phyloP scores from a whole-genome alignment of 2,329 filamentous ascomycete species.

The Scedosporium apiospermum region DNA sequence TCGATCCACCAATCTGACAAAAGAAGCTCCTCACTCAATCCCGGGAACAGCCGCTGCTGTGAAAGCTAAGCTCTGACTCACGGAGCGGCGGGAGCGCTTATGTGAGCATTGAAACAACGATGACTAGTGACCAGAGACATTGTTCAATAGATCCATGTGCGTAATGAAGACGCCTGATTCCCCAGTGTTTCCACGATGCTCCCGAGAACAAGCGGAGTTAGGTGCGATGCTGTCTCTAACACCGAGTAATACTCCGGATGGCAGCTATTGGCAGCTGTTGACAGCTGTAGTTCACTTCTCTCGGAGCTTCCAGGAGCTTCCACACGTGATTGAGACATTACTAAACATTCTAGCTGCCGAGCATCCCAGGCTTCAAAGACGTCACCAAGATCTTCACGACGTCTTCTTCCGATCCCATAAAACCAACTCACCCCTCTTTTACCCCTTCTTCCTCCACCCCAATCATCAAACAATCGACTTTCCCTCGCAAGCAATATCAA shows the following conservation, averaged over 20 bases:
- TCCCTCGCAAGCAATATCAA: neutral
- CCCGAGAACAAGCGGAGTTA: neutral
- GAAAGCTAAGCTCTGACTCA: too few relatives aligned
- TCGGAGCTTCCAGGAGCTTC: constrained; percentile 4
- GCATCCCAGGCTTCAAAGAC: neutral
- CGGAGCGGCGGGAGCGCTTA: too few relatives aligned
- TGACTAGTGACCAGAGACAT: too few relatives aligned
- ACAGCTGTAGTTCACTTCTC: neutral
- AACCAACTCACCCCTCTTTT: neutral
- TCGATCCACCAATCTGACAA: too few relatives aligned
- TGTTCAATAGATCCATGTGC: too few relatives aligned
- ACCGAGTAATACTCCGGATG: neutral
- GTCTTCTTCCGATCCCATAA: neutral
- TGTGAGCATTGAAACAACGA: too few relatives aligned
- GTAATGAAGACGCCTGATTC: too few relatives aligned
- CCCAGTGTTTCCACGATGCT: neutral
- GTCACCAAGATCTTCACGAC: neutral
- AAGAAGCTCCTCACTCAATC: too few relatives aligned
- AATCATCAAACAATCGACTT: neutral
- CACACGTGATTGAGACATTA: constrained; percentile 4
- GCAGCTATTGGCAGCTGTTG: neutral
- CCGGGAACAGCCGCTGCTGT: too few relatives aligned
- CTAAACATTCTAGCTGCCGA: neutral
- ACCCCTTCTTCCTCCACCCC: neutral
- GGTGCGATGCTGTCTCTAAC: neutral